Evolutionary conservation across 1,284 basidiomycete genomes (phyloP).

Genomic region (Papiliotrema terrestris): DNA sequence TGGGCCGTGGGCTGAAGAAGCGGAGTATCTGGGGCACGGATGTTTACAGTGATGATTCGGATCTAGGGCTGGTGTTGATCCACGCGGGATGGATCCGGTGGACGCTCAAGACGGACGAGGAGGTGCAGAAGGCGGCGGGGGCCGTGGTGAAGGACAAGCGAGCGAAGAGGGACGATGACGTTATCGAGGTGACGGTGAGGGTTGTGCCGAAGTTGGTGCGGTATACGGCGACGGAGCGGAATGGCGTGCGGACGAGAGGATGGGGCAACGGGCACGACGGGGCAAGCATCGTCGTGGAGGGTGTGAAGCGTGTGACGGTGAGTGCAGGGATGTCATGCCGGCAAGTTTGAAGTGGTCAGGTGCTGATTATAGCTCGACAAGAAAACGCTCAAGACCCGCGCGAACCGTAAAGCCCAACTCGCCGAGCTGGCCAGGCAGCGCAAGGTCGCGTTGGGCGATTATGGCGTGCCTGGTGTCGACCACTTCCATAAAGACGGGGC

Average conservation of each 20-base stretch:
- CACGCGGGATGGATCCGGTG: constrained; percentile 56
- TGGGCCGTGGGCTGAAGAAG: constrained; percentile 19
- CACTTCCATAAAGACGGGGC: not conserved
- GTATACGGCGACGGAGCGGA: constrained; percentile 53
- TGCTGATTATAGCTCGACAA: not conserved
- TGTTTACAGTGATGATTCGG: constrained; percentile 60
- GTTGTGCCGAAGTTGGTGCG: constrained; percentile 54
- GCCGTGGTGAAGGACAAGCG: constrained; percentile 50
- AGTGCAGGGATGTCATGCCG: constrained; percentile 13
- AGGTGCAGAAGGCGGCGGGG: not conserved
- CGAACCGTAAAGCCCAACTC: constrained; percentile 4
- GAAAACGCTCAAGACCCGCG: not conserved
- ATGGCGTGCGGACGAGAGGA: constrained; percentile 52
- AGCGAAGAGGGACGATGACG: constrained; percentile 29
- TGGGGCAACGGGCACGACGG: constrained; percentile 61
- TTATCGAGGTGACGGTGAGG: constrained; percentile 51
- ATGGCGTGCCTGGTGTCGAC: not conserved
- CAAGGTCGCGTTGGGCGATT: not conserved
- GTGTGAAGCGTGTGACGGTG: constrained; percentile 50
- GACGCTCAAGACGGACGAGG: constrained; percentile 11
- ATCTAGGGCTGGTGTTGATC: constrained; percentile 53
- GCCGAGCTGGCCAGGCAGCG: constrained; percentile 9
- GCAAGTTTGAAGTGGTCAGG: not conserved
- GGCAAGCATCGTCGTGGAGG: constrained; percentile 54
- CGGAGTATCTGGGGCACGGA: constrained; percentile 57